These are phyloP conservation scores for Galerina marginata DNA, from an alignment of 768 basidiomycete species.

Conservation along the genomic window DNA sequence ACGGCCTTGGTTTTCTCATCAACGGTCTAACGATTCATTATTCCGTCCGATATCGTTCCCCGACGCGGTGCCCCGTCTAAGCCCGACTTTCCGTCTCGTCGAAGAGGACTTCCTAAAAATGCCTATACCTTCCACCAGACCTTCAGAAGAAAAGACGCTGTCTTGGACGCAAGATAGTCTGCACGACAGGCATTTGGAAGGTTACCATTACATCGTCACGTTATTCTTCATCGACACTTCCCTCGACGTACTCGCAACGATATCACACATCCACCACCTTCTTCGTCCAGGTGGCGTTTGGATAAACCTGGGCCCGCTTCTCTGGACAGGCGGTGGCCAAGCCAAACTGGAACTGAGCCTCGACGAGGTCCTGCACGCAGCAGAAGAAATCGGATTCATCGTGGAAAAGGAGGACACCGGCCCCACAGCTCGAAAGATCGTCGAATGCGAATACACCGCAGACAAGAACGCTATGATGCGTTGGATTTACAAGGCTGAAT, in stretches of 20 bases:
- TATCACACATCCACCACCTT: constrained; percentile 61
- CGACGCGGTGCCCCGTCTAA: constrained; percentile 60
- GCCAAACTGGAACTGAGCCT: constrained; percentile 63
- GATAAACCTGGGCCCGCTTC: constrained; percentile 74
- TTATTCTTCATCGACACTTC: constrained; percentile 74
- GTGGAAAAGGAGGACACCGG: constrained; percentile 33
- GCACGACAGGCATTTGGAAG: constrained; percentile 18
- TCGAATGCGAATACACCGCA: constrained; percentile 71
- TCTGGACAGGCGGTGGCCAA: constrained; percentile 63
- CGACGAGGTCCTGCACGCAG: constrained; percentile 63
- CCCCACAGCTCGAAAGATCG: constrained; percentile 37
- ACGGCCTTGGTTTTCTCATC: constrained; percentile 74
- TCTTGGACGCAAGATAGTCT: constrained; percentile 17
- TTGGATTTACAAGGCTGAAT: constrained; percentile 71
- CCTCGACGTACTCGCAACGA: constrained; percentile 53
- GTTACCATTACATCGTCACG: constrained; percentile 67
- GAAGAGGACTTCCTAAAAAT: constrained; percentile 65
- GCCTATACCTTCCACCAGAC: constrained; percentile 22
- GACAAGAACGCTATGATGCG: constrained; percentile 71
- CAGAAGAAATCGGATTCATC: constrained; percentile 60
- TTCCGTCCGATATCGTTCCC: constrained; percentile 65
- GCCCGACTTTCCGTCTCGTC: constrained; percentile 46
- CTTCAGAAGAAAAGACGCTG: constrained; percentile 11
- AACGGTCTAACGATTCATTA: constrained; percentile 50
- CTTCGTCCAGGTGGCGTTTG: constrained; percentile 68